phyloP scores from a whole-genome alignment of 2,329 filamentous ascomycete species.

The Talaromyces sp. region DNA sequence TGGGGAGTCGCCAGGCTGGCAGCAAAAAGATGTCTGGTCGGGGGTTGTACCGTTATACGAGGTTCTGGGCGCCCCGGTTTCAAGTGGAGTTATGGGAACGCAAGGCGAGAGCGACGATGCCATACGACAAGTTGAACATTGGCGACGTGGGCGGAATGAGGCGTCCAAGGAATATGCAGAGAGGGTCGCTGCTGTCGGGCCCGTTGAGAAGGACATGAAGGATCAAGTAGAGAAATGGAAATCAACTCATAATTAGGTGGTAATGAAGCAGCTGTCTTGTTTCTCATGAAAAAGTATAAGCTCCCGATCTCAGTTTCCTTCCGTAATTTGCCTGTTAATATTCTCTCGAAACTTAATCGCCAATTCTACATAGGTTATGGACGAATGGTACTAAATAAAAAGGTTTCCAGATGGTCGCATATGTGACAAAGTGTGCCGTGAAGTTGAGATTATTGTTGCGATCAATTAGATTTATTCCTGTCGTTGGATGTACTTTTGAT shows the following conservation, averaged over 20 bases:
- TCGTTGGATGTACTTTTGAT: too few species aligned
- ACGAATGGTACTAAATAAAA: too few species aligned
- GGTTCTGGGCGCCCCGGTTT: constrained; percentile 4
- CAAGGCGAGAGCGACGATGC: not conserved
- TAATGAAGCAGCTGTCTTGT: not conserved
- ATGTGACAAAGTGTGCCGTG: too few species aligned
- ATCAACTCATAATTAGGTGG: not conserved
- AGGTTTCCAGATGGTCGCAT: too few species aligned
- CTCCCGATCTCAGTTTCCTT: too few species aligned
- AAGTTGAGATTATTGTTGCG: too few species aligned
- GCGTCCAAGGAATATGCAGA: not conserved
- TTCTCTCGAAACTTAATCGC: too few species aligned
- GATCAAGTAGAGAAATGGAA: constrained; percentile 1
- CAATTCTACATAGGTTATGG: too few species aligned
- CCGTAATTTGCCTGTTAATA: too few species aligned
- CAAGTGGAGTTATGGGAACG: constrained; percentile 2
- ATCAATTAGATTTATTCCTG: too few species aligned
- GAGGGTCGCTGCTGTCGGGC: not conserved
- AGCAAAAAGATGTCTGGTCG: constrained; percentile 9
- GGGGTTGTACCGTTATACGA: constrained; percentile 11
- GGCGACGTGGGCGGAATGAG: not conserved
- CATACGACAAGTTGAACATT: not conserved
- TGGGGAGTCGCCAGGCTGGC: constrained; percentile 1
- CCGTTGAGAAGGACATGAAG: constrained; percentile 1
- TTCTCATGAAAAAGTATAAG: too few species aligned